Base-by-base conservation (phyloP, 257 asterid species). In the Fraxinus excelsior region DNA sequence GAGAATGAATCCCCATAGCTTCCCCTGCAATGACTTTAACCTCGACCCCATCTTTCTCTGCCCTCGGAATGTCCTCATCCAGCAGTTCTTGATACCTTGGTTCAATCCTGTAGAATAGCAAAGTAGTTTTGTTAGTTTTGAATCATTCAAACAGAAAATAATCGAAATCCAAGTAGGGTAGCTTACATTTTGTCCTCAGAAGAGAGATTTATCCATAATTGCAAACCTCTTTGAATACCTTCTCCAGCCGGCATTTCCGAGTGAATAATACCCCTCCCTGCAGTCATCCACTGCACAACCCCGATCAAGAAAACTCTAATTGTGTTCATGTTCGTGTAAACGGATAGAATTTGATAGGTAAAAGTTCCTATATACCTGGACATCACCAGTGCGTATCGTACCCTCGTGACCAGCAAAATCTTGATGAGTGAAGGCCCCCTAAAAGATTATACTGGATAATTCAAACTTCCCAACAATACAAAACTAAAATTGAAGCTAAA, bases 211-310 rank as follows among this genome's bases (percentile, higher is more conserved):
- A 94, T 88, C 99, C 97, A 92, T 28, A 94, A 84, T 73, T 92
- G 98, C 80, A 94, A 82, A 29, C 98, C 99, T 13, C 76, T 84
- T 71, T 90, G 87, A 68, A 87, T 73, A 31, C 95, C 98, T 76
- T 82, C 96, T 26, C 90, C 99, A 23, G 86, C 92, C 4, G 98
- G 99, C 97, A 94, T 94, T 88, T 94, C 98, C 0, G 98, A 91
- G 86, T 95, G 99, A 76, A 95, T 87, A 21, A 95, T 90, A 32
- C 99, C 99, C 81, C 96, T 89, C 46, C 99, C 99, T 34, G 97
- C 96, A 3, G 97, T 94, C 99, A 91, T 92, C 99, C 99, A 94
- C 99, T 95, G 88, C 86, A 80, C 70, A 7, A 62, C 29, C 23
- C 53, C 80, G 56, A 66, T 25, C 53, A 68, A 80, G 19, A 74